Conservation (phyloP, 176 grass and related monocot species). For the Carex cristatella region DNA sequence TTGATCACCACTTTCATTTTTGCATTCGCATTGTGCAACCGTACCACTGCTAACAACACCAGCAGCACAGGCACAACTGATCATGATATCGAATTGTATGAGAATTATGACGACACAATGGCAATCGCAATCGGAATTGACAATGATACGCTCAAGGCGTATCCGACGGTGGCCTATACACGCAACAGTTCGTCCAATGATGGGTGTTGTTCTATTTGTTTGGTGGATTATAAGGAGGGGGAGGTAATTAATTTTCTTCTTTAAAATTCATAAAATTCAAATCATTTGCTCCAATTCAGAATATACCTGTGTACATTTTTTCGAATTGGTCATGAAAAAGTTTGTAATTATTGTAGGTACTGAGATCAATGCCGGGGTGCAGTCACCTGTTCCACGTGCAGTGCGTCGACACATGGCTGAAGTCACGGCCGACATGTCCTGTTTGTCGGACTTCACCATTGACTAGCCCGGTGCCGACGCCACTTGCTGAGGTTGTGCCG, state of each 20-base stretch:
- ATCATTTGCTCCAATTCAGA: not conserved
- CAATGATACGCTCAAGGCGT: not conserved
- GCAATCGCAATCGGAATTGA: not conserved
- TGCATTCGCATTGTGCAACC: not conserved
- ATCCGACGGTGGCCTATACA: slow-evolving; percentile 5
- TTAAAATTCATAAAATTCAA: not conserved
- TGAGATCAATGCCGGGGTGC: slow-evolving; percentile 37
- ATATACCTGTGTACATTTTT: slow-evolving; percentile 5
- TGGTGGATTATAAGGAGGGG: slow-evolving; percentile 6
- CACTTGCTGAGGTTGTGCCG: not conserved
- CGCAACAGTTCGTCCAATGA: not conserved
- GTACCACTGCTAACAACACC: not conserved
- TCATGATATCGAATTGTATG: not conserved
- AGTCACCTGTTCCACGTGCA: slow-evolving; percentile 42
- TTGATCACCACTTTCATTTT: slow-evolving; percentile 17
- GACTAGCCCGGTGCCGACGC: not conserved
- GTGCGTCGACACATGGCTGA: slow-evolving; percentile 40
- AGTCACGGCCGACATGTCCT: slow-evolving; percentile 17
- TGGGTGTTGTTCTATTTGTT: slow-evolving; percentile 10
- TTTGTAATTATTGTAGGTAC: not conserved
- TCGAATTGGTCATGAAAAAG: slow-evolving; percentile 15
- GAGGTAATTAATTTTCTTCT: slow-evolving; percentile 15
- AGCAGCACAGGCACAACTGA: not conserved
- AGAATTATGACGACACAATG: not conserved
- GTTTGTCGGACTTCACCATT: slow-evolving; percentile 25